Conservation (phyloP, 176 grass and related monocot species). For the Poa pratensis region DNA sequence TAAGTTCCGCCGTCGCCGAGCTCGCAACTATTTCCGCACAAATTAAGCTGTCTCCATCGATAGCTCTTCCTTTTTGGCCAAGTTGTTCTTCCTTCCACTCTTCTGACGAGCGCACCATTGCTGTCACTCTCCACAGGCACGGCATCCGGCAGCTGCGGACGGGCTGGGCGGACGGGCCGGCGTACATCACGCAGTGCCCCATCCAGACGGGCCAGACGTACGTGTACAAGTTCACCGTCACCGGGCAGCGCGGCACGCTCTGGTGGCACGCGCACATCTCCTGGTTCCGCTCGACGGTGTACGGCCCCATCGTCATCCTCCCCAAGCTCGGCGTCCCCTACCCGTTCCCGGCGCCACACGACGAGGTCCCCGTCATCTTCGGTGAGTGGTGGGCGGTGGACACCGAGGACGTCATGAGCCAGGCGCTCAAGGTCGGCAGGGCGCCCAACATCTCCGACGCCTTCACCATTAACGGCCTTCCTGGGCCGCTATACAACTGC, state of each 20-base stretch:
- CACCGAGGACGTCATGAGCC: constrained; percentile 44
- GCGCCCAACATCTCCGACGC: constrained; percentile 69
- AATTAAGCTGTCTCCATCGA: not conserved
- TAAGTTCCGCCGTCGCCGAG: not conserved
- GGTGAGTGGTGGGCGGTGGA: constrained; percentile 78
- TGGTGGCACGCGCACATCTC: constrained; percentile 91
- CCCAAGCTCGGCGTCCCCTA: constrained; percentile 71
- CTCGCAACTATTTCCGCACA: not conserved
- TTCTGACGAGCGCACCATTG: not conserved
- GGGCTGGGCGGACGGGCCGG: constrained; percentile 79
- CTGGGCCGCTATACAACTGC: constrained; percentile 63
- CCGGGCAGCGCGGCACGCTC: constrained; percentile 76
- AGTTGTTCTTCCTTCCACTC: too few relatives aligned
- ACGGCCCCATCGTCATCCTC: constrained; percentile 74
- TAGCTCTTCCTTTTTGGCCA: not conserved
- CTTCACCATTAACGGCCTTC: constrained; percentile 69
- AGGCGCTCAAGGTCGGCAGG: constrained; percentile 45
- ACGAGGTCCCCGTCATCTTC: constrained; percentile 74
- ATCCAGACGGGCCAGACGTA: constrained; percentile 73
- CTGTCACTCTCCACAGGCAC: constrained; percentile 55
- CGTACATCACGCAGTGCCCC: constrained; percentile 88
- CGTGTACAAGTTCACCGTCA: constrained; percentile 80
- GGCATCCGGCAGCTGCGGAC: constrained; percentile 73
- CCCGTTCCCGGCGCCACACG: constrained; percentile 64
- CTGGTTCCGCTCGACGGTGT: constrained; percentile 73